These are phyloP conservation scores for Trichoderma brevicompactum DNA, from an alignment of 2,329 filamentous ascomycete genomes.

Conservation along the genomic window DNA sequence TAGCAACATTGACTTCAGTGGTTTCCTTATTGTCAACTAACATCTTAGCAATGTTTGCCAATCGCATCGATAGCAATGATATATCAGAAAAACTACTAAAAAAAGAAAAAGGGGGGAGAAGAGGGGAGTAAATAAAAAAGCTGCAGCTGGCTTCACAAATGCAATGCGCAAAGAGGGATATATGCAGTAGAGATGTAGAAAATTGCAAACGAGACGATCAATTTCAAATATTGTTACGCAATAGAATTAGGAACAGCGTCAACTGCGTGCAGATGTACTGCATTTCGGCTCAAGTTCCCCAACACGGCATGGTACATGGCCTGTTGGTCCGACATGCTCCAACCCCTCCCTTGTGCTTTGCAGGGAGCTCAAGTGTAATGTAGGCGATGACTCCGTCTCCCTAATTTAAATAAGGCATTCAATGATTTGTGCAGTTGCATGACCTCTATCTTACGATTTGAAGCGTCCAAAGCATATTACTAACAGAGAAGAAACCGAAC, in stretches of 20 bases:
- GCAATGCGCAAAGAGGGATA: neutral
- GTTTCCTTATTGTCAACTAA: neutral
- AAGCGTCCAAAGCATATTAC: neutral
- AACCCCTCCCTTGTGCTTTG: conserved; percentile 3
- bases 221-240: neutral
- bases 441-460: neutral
- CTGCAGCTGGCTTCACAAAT: neutral
- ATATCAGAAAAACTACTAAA: neutral
- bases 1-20: neutral
- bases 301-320: neutral
- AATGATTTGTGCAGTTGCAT: neutral
- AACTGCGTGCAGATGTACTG: neutral
- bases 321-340: neutral
- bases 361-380: neutral
- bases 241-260: neutral
- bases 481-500: neutral
- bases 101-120: too few species aligned
- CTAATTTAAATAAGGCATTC: neutral
- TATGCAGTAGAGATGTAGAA: neutral
- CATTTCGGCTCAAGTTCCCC: neutral
- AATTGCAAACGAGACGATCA: neutral
- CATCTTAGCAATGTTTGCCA: neutral
- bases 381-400: neutral
- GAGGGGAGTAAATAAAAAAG: neutral
- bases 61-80: neutral